Evolutionary conservation across 768 basidiomycete genomes (phyloP), one percentile per base, ranked within the genome.

Genomic region (Strobilomyces dryophilus): DNA sequence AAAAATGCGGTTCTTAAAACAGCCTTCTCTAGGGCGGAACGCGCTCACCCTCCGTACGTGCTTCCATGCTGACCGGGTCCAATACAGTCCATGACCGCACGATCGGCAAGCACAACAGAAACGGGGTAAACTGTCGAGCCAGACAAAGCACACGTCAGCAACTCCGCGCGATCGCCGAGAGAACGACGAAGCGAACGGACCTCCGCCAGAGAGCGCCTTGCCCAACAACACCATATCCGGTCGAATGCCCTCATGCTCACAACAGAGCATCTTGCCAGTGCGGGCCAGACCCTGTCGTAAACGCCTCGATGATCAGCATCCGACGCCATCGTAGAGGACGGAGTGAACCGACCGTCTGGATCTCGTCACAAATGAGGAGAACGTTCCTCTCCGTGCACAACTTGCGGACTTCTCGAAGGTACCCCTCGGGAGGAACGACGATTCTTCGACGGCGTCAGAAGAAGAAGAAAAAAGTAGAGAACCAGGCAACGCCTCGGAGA

Each of bases 321-420:
- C 14, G 17, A 48, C 0, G 11, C n/a, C 40, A n/a, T 27, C 46
- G 12, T 26, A 17, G 29, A 39, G 5, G 27, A 24, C 9, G 49
- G 10, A n/a, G 8, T 14, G 41, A 18, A 62, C 75, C 51, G 51
- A 91, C 91, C 39, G 97, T 98, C 72, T 99, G 97, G 57, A 99
- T 94, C 71, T 99, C 97, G 60, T 99, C 97, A 61, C 92, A 95
- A 65, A 99, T 98, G 34, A 99, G 76, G n/a, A 99, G 77, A 0
- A 93, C 92, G 45, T 95, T 92, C 72, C 95, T 83, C 71, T 89
- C 82, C 74, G 88, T 89, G 80, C 97, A 99, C 26, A 98, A 77
- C 49, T 79, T 84, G 47, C 85, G 84, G 26, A 86, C 86, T 59
- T 83, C 73, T 29, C 80, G 67, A 36, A 99, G 79, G 72, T 99